Percentiles rank a stretch among this genome's conserved stretches.
Evolutionary conservation across 2,329 filamentous ascomycete species (phyloP).

Genomic region (Colletotrichum musae): DNA sequence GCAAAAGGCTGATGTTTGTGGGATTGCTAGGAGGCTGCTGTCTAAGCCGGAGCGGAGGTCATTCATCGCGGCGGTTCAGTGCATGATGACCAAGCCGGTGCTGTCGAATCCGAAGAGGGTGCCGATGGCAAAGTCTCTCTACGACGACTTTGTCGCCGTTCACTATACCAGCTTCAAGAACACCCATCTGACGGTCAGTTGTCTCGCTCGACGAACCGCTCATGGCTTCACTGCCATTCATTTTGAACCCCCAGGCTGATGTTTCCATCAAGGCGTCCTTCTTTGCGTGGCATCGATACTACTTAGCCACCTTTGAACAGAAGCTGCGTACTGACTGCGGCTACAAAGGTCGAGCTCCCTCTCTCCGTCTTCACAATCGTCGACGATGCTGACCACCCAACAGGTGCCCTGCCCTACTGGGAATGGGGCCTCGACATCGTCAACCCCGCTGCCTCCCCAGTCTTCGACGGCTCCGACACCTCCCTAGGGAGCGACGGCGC

Average conservation of each 20-base stretch:
- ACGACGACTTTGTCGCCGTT: slow-evolving; percentile 44
- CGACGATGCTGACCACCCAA: not conserved
- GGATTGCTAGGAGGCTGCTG: slow-evolving; percentile 42
- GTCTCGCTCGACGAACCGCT: no score
- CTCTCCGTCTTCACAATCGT: no score
- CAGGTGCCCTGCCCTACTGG: slow-evolving; percentile 42
- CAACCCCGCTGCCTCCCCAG: slow-evolving; percentile 49
- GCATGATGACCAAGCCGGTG: slow-evolving; percentile 45
- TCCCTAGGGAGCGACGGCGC: slow-evolving; percentile 57
- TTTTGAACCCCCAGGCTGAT: no score
- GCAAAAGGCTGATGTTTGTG: not conserved
- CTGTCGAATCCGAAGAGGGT: slow-evolving; percentile 21
- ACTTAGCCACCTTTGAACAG: slow-evolving; percentile 36
- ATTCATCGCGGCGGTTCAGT: slow-evolving; percentile 48
- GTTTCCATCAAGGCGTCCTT: slow-evolving; percentile 28
- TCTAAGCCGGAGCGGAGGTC: slow-evolving; percentile 42
- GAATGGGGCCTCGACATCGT: slow-evolving; percentile 44
- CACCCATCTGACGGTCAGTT: slow-evolving; percentile 36
- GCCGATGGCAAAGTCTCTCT: slow-evolving; percentile 43
- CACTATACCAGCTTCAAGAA: slow-evolving; percentile 35
- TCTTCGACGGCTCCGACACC: slow-evolving; percentile 58
- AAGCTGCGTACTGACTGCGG: slow-evolving; percentile 39
- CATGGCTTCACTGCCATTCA: no score
- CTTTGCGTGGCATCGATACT: slow-evolving; percentile 42
- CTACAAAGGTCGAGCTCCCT: slow-evolving; percentile 27